These are phyloP conservation scores for Cyclotella sp. DNA, from an alignment of 108 stramenopile species.

Conservation along the genomic window DNA sequence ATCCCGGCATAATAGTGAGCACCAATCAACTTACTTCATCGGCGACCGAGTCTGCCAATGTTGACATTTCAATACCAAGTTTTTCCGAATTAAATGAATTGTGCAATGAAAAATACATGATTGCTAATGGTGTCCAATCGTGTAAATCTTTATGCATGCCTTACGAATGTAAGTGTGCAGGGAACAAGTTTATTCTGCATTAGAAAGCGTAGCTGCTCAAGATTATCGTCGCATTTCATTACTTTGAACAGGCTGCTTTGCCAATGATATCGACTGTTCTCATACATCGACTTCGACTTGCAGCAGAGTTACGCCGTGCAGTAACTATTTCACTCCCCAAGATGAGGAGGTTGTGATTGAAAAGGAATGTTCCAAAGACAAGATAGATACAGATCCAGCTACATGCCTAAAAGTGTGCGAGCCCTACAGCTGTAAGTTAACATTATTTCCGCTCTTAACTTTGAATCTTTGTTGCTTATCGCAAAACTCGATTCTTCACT, in stretches of 20 bases:
- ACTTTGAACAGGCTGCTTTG: constrained; percentile 10
- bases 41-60: neutral
- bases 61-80: neutral
- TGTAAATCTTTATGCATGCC: constrained; percentile 4
- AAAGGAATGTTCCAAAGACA: neutral
- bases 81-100: neutral
- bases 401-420: neutral
- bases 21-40: neutral
- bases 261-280: neutral
- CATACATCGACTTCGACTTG: neutral
- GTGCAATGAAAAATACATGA: constrained; percentile 6
- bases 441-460: neutral
- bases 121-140: neutral
- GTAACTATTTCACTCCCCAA: constrained; percentile 1
- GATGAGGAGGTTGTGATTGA: neutral
- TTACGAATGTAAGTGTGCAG: constrained; percentile 8
- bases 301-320: neutral
- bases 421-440: constrained; percentile 6
- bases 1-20: neutral
- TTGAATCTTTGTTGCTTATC: neutral
- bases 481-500: neutral
- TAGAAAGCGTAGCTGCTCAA: neutral
- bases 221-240: neutral
- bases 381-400: neutral
- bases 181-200: neutral